A percentile compares a stretch with the other conserved stretches of the same genome.
Evolutionary conservation across 2,329 filamentous ascomycete species (phyloP).

Genomic region (Sporothrix variecibatus): DNA sequence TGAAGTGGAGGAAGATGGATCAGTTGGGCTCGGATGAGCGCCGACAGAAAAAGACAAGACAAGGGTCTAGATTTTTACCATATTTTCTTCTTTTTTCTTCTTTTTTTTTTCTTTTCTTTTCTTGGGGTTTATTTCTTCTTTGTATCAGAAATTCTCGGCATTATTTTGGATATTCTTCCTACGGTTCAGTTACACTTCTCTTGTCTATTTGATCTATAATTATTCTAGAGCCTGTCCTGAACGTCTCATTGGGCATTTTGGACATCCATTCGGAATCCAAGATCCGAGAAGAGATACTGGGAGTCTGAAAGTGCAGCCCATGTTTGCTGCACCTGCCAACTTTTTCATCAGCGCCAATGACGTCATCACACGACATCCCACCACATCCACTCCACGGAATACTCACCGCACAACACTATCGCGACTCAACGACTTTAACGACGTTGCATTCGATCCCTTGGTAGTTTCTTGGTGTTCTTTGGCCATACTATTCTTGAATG

Average conservation of each 20-base stretch:
- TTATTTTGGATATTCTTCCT: neutral
- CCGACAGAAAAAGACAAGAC: neutral
- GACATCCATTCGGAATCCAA: neutral
- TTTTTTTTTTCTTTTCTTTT: neutral
- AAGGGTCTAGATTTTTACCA: neutral
- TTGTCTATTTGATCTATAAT: neutral
- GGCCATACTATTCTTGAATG: neutral
- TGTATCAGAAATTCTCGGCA: neutral
- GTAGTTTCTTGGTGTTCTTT: neutral
- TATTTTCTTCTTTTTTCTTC: no score
- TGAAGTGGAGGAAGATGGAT: neutral
- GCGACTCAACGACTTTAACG: neutral
- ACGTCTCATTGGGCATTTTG: neutral
- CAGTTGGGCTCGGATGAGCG: conserved; percentile 1
- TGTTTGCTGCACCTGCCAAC: conserved; percentile 5
- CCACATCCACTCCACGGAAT: neutral
- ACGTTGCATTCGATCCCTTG: conserved; percentile 6
- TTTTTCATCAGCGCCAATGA: conserved; percentile 20
- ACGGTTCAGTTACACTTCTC: neutral
- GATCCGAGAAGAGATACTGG: neutral
- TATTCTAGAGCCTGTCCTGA: neutral
- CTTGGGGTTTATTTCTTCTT: neutral
- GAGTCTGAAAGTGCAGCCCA: neutral
- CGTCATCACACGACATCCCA: neutral
- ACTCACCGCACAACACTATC: neutral